Base-by-base conservation (phyloP, 176 grass and related monocot genomes). In the Calamus simplicifolius region DNA sequence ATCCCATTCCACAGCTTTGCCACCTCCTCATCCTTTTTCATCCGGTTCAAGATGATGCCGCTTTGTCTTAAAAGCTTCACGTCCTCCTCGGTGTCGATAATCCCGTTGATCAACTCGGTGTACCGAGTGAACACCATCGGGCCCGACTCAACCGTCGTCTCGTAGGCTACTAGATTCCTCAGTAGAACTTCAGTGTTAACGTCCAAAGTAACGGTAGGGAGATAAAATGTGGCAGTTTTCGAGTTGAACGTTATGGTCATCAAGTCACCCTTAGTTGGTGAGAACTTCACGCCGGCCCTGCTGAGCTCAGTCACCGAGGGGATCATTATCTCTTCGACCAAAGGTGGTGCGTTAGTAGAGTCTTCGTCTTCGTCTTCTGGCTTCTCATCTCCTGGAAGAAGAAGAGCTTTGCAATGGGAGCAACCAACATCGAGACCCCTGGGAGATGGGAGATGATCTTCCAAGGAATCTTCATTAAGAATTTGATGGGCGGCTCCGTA, bases 251-350 rank as follows among this genome's bases (percentile, higher is more conserved):
- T 6, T 49, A 95, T 50, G 18, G 63, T 89, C 10, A 65, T 73
- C 2, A 89, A 55, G 71, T 81, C 85, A 17, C 90, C 82, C 19
- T 62, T 16, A 48, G 82, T 87, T 16, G 90, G 67, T 43, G 29
- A 18, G 67, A 95, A 63, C 60, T 81, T 72, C 18, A 95, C 79
- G 16, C 90, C 79, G 19, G 75, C 49, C 63, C 55, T 62, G 54
- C 48, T 25, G 5, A 95, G 85, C 57, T 95, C 74, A 0, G 75
- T 68, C 19, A 95, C 90, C 0, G 86, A 95, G 0, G 90, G 85
- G n/a, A 89, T 75, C 86, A 86, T 95, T 80, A 89, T 95, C 77
- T 89, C 86, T 75, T 95, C 90, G 43, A 89, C 75, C 74, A 83
- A 64, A n/a, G 31, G 31, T 35, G 31, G 31, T 35, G 6, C 31